Conservation (phyloP, 1,284 basidiomycete species). For the Apiotrichum montevideense region DNA sequence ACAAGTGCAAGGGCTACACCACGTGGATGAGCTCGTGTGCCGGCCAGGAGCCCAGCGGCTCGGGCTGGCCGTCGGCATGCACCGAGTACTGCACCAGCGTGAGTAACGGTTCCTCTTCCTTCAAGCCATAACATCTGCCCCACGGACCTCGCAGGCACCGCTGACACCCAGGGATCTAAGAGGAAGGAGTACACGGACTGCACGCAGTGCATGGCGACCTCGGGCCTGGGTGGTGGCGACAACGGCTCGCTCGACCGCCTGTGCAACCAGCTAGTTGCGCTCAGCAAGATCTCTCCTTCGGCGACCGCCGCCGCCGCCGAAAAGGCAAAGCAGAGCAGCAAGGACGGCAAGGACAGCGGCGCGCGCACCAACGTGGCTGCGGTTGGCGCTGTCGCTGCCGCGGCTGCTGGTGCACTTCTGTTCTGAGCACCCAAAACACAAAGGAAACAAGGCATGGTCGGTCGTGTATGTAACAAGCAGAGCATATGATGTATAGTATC, state of each 20-base stretch:
- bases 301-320: not conserved
- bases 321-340: not conserved
- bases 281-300: not conserved
- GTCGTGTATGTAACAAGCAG: too few relatives aligned
- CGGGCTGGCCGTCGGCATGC: slow-evolving; percentile 1
- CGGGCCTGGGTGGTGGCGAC: not conserved
- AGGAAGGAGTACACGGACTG: slow-evolving; percentile 2
- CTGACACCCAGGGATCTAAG: not conserved
- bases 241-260: slow-evolving; percentile 6
- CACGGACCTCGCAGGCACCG: not conserved
- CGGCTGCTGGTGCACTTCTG: not conserved
- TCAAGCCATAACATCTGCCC: not conserved
- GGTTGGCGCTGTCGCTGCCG: not conserved
- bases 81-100: slow-evolving; percentile 7
- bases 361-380: not conserved
- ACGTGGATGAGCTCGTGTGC: slow-evolving; percentile 6
- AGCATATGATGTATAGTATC: too few relatives aligned
- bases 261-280: slow-evolving; percentile 1
- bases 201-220: not conserved
- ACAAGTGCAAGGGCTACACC: slow-evolving; percentile 8
- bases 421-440: not conserved
- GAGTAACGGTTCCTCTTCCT: not conserved
- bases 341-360: not conserved
- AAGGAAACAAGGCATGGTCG: not conserved
- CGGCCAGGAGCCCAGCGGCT: slow-evolving; percentile 5